Evolutionary conservation across 1,139 yeast genomes (phyloP).

Genomic region (Candida labiduridarum): DNA sequence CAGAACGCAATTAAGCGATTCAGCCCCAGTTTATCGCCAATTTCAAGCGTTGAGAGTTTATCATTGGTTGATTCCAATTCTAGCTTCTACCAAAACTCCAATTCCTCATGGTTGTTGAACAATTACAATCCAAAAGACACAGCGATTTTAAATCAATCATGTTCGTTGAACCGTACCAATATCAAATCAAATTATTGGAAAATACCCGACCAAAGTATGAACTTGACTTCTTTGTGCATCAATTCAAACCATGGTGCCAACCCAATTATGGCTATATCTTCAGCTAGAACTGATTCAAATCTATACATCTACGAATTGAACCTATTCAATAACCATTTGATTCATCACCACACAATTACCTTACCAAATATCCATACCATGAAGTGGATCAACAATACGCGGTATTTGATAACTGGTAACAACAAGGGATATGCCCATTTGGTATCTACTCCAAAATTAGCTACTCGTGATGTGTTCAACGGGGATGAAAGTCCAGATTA

Average conservation of each 20-base stretch:
- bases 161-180: conserved; percentile 43
- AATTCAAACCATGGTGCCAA: conserved; percentile 29
- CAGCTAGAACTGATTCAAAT: conserved; percentile 57
- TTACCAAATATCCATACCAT: conserved; percentile 68
- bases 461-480: conserved; percentile 18
- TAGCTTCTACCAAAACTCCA: neutral
- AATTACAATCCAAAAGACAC: conserved; percentile 30
- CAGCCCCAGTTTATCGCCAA: conserved; percentile 32
- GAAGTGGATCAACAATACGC: conserved; percentile 54
- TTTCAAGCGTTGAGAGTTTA: conserved; percentile 27
- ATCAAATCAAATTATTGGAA: conserved; percentile 71
- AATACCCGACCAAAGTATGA: conserved; percentile 59
- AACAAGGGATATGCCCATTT: conserved; percentile 69
- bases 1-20: conserved; percentile 46
- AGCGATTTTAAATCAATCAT: conserved; percentile 39
- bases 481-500: conserved; percentile 18
- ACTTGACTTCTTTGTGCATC: conserved; percentile 57
- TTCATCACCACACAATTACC: conserved; percentile 75
- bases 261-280: conserved; percentile 61
- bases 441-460: conserved; percentile 59
- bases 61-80: neutral
- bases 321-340: conserved; percentile 44
- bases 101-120: conserved; percentile 30
- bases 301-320: conserved; percentile 66
- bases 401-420: conserved; percentile 66